phyloP scores from a whole-genome alignment of 1,284 basidiomycete species.

The Ceratobasidium sp. region DNA sequence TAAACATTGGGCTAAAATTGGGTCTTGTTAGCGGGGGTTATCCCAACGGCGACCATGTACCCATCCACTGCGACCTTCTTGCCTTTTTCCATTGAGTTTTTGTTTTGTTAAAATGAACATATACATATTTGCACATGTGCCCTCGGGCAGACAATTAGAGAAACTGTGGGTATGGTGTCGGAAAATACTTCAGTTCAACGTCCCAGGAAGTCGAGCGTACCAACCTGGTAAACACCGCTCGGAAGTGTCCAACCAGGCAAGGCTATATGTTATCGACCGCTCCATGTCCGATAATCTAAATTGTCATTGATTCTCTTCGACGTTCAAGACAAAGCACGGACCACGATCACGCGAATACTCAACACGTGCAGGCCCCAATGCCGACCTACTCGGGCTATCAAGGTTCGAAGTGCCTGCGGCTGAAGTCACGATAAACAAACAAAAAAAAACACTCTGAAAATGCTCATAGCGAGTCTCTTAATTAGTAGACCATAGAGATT shows the following conservation, averaged over 20 bases:
- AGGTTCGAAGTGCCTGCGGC: constrained; percentile 17
- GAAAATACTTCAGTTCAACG: background rate
- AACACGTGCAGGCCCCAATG: constrained; percentile 4
- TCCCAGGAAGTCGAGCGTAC: background rate
- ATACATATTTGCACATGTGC: too few species aligned
- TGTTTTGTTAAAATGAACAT: too few species aligned
- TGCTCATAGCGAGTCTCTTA: background rate
- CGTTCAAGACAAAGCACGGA: constrained; percentile 17
- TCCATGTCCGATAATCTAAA: background rate
- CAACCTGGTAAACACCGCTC: background rate
- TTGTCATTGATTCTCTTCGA: background rate
- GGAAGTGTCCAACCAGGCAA: background rate
- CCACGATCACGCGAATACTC: background rate
- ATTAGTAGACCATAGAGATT: background rate
- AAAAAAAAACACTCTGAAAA: background rate
- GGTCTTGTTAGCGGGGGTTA: too few species aligned
- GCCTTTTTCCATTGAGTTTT: too few species aligned
- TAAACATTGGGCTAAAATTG: too few species aligned
- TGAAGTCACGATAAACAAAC: background rate
- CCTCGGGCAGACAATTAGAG: too few species aligned
- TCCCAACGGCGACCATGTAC: too few species aligned
- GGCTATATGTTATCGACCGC: background rate
- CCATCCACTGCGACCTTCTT: too few species aligned
- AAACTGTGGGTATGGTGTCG: too few species aligned
- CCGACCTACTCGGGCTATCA: constrained; percentile 20